Base-by-base conservation (phyloP, 148 eudicot species). In the Fagopyrum tataricum region DNA sequence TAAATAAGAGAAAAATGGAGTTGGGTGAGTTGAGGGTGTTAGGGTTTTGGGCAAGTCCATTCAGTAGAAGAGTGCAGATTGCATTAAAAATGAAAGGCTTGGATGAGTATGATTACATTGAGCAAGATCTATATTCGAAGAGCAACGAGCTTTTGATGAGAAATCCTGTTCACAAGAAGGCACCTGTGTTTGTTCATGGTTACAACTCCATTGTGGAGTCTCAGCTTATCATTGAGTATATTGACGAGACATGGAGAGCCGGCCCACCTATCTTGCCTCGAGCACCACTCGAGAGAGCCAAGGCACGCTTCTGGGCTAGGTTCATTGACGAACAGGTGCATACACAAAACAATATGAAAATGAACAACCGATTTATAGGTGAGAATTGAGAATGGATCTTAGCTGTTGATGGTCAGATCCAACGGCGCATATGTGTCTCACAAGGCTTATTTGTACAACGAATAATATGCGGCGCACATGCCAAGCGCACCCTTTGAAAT, bases 161-260 rank as follows among this genome's bases (percentile, higher is more conserved):
- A 14, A 82, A 82, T 26, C 85, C 85, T 6, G 76, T 82, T 20
- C 71, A 82, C 44, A 79, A 82, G 76, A 79, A 79, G 46, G 80
- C 76, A 43, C 85, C 82, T 42, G 80, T 82, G n/a, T 82, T 82
- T 26, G 77, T 82, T 4, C 80, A 82, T 58, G 44, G 79, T 17
- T 67, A 71, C 24, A 15, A 39, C 4, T 73, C 85, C 0, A 71
- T 82, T 4, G 73, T 61, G 0, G 85, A 82, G 49, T 82, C 85
- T 0, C 68, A 62, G 3, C 74, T 82, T 9, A 82, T 82, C 18
- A 61, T 82, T 31, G 76, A 82, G 67, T 82, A 82, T 67, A 61
- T 82, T 24, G 85, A 82, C 48, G 79, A 79, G 48, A 71, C 70
- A 4, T 82, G 84, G 81, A 70, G 56, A 9, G 72, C 71, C 15